phyloP scores from a whole-genome alignment of 1,284 basidiomycete species.

The Trichosporon faecale region DNA sequence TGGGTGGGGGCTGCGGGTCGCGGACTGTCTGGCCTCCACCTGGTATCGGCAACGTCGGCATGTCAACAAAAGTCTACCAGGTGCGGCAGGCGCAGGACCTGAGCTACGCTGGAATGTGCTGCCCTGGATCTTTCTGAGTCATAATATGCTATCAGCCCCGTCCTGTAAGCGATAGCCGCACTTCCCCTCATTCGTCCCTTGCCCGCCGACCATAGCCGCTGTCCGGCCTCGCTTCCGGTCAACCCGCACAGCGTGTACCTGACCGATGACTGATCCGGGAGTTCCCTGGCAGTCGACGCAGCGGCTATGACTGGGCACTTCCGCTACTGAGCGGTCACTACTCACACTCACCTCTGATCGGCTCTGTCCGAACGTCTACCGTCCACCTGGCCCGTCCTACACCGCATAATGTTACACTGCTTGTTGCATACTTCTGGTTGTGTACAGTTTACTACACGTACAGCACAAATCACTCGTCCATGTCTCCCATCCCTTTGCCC shows the following conservation, averaged over 20 bases:
- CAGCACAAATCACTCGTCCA: background rate
- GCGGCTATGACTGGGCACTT: background rate
- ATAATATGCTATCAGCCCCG: background rate
- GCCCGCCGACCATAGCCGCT: too few relatives aligned
- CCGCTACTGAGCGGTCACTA: background rate
- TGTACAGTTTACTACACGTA: background rate
- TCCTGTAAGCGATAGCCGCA: background rate
- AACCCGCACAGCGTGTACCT: too few relatives aligned
- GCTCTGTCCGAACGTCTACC: background rate
- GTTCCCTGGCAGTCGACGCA: too few relatives aligned
- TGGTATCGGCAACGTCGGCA: background rate
- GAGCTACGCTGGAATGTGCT: background rate
- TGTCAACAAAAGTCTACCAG: background rate
- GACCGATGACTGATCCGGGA: background rate
- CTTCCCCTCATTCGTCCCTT: background rate
- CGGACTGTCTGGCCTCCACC: background rate
- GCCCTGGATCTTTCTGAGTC: background rate
- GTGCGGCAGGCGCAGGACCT: background rate
- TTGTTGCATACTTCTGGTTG: background rate
- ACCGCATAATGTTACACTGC: background rate
- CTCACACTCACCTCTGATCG: background rate
- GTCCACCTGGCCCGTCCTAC: background rate
- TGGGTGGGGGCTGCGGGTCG: too few relatives aligned
- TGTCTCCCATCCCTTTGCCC: conserved; percentile 5
- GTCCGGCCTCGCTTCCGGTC: too few relatives aligned